A percentile compares a stretch with the other conserved stretches of the same genome.
These are phyloP conservation scores for Omphalotus olearius DNA, from an alignment of 1,284 basidiomycete genomes.

Conservation along the genomic window DNA sequence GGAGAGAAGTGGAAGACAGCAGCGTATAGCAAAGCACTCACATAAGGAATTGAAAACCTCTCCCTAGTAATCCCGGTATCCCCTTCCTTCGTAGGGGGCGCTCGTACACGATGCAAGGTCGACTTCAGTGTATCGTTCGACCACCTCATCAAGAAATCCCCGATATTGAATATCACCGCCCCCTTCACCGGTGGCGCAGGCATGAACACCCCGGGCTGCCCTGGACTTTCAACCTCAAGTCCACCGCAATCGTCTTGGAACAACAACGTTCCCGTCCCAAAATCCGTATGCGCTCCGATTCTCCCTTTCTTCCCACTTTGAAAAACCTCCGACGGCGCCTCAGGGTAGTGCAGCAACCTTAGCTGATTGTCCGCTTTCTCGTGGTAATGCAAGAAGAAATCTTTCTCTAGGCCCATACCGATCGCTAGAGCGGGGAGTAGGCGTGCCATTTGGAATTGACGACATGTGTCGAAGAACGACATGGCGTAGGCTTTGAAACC, in stretches of 20 bases:
- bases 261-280: conserved; percentile 51
- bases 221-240: conserved; percentile 55
- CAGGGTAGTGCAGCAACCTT: conserved; percentile 55
- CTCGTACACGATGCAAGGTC: conserved; percentile 55
- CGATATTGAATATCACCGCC: conserved; percentile 57
- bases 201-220: conserved; percentile 42
- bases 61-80: conserved; percentile 37
- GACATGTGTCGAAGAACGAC: conserved; percentile 47
- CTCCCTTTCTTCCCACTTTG: conserved; percentile 14
- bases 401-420: conserved; percentile 41
- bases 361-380: conserved; percentile 51
- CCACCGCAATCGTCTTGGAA: conserved; percentile 59
- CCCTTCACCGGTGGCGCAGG: conserved; percentile 45
- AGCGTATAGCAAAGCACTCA: conserved; percentile 23
- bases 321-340: conserved; percentile 20
- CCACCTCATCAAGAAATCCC: conserved; percentile 57
- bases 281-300: conserved; percentile 33
- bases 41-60: conserved; percentile 57
- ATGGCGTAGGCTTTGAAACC: conserved; percentile 49
- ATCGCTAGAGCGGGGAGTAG: conserved; percentile 48
- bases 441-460: conserved; percentile 35
- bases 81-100: conserved; percentile 30
- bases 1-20: not conserved
- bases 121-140: conserved; percentile 40
- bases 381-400: conserved; percentile 44